phyloP scores from a whole-genome alignment of 306 rosid species.

The Betula pendula region DNA sequence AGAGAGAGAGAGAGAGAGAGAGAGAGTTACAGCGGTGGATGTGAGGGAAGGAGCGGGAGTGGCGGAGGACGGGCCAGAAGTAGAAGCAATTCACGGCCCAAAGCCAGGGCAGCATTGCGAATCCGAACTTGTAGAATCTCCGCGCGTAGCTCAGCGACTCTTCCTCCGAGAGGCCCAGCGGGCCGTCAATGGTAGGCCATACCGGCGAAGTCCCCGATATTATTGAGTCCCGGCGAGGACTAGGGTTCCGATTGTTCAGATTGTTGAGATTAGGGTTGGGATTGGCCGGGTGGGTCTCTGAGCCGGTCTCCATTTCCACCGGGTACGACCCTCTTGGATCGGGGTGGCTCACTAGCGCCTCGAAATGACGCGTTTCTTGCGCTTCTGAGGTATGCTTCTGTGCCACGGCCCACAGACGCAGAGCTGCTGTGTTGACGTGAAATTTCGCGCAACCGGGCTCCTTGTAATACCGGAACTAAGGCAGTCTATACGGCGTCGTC shows the following conservation, averaged over 20 bases:
- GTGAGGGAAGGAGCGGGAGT: constrained; percentile 75
- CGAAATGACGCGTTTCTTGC: background rate
- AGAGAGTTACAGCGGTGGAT: constrained; percentile 61
- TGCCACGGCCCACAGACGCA: too few species aligned
- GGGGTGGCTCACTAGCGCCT: background rate
- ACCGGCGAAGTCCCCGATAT: constrained; percentile 38
- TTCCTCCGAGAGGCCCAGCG: constrained; percentile 79
- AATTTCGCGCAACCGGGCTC: too few species aligned
- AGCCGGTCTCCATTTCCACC: constrained; percentile 25
- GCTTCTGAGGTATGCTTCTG: background rate
- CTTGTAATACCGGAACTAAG: too few species aligned
- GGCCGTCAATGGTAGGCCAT: constrained; percentile 90
- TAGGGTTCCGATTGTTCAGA: constrained; percentile 27
- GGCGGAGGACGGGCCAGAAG: constrained; percentile 95
- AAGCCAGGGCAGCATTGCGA: constrained; percentile 76
- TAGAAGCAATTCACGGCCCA: constrained; percentile 98
- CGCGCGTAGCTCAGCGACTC: constrained; percentile 69
- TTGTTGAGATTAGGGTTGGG: constrained; percentile 12
- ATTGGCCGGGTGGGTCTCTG: constrained; percentile 13
- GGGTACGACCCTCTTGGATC: background rate
- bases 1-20: background rate
- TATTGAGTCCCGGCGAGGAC: constrained; percentile 28
- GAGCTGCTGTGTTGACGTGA: too few species aligned
- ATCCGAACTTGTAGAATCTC: constrained; percentile 79
- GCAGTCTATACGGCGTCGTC: too few species aligned